Conservation (phyloP, 306 rosid species). For the Notholithocarpus densiflorus region DNA sequence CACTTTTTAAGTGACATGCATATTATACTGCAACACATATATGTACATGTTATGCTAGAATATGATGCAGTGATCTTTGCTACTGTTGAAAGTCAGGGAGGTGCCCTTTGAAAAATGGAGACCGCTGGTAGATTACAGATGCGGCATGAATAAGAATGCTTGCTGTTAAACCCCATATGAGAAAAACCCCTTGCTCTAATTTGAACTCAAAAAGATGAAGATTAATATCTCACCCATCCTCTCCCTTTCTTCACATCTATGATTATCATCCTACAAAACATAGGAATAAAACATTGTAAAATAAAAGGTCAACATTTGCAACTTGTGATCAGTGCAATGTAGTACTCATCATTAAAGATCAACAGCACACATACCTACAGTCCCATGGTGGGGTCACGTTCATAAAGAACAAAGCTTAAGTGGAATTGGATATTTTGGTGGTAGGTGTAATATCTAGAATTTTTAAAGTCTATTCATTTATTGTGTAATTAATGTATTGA, state of each 20-base stretch:
- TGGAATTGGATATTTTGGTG: too few relatives aligned
- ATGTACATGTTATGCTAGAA: not conserved
- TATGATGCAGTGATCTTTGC: slow-evolving; percentile 2
- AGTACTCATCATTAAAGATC: too few relatives aligned
- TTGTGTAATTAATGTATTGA: too few relatives aligned
- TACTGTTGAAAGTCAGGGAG: slow-evolving; percentile 36
- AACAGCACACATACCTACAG: too few relatives aligned
- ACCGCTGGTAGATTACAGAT: slow-evolving; percentile 18
- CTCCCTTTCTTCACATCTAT: slow-evolving; percentile 31
- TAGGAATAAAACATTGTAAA: not conserved
- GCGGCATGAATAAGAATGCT: slow-evolving; percentile 31
- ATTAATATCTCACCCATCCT: slow-evolving; percentile 28
- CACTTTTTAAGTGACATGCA: too few relatives aligned
- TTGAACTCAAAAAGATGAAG: slow-evolving; percentile 24
- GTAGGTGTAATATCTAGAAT: too few relatives aligned
- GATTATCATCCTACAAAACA: slow-evolving; percentile 19
- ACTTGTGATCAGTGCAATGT: too few relatives aligned
- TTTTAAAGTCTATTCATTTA: too few relatives aligned
- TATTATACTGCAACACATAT: not conserved
- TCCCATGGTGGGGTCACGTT: too few relatives aligned
- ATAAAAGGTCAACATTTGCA: not conserved
- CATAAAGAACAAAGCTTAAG: too few relatives aligned
- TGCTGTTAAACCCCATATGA: slow-evolving; percentile 30
- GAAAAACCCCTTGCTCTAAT: slow-evolving; percentile 10
- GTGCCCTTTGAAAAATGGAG: slow-evolving; percentile 12